Percentiles rank a stretch among this genome's conserved stretches.
These are phyloP conservation scores for Penicillium fimorum DNA, from an alignment of 495 filamentous ascomycete genomes.

Conservation along the genomic window DNA sequence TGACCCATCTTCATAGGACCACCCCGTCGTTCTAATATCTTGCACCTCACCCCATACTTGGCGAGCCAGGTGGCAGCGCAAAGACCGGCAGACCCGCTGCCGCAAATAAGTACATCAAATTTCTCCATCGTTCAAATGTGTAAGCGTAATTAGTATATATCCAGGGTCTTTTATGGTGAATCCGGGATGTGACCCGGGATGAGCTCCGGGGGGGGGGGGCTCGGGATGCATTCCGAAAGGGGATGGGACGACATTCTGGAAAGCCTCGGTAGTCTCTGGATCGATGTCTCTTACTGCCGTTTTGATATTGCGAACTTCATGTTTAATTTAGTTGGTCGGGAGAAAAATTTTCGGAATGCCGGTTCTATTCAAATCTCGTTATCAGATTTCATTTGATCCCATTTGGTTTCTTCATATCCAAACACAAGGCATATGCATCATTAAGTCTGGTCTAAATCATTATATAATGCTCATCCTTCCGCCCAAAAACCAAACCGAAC, in stretches of 20 bases:
- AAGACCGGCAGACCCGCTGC: slow-evolving; percentile 68
- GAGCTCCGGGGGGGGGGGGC: slow-evolving; percentile 24
- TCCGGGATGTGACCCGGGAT: slow-evolving; percentile 23
- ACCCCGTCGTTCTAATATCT: slow-evolving; percentile 60
- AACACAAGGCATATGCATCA: slow-evolving; percentile 22
- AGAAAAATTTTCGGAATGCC: not conserved
- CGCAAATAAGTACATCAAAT: slow-evolving; percentile 59
- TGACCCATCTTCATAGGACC: slow-evolving; percentile 68
- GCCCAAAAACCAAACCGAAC: slow-evolving; percentile 30
- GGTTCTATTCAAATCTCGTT: not conserved
- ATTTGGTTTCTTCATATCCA: not conserved
- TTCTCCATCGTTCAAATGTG: slow-evolving; percentile 25
- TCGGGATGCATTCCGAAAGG: slow-evolving; percentile 13
- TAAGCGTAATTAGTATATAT: slow-evolving; percentile 1
- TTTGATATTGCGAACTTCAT: not conserved
- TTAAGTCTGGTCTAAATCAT: slow-evolving; percentile 37
- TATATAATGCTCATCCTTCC: slow-evolving; percentile 37
- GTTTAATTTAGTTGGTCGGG: not conserved
- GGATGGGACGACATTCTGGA: not conserved
- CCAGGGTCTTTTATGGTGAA: slow-evolving; percentile 15
- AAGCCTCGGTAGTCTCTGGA: not conserved
- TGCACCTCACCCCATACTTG: slow-evolving; percentile 57
- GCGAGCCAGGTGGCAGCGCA: slow-evolving; percentile 68
- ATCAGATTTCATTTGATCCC: not conserved
- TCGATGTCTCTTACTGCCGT: not conserved